A percentile compares a stretch with the other conserved stretches of the same genome.
phyloP scores from a whole-genome alignment of 2,329 filamentous ascomycete genomes.

The Neofusicoccum sp. region DNA sequence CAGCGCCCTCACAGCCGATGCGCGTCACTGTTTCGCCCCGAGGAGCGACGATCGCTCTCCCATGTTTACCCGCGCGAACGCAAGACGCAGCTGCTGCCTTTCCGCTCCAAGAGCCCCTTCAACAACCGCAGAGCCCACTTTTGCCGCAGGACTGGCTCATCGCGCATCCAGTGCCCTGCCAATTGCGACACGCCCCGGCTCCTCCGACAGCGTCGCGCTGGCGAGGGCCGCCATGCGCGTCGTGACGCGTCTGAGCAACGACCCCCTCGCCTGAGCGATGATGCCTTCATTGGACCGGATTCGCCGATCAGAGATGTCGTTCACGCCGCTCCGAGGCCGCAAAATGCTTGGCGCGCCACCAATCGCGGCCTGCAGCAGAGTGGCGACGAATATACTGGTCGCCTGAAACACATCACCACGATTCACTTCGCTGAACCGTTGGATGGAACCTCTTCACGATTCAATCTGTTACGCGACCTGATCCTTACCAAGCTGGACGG shows the following conservation, averaged over 20 bases:
- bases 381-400: background rate
- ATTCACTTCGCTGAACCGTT: background rate
- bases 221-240: background rate
- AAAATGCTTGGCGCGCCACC: background rate
- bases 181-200: too few relatives aligned
- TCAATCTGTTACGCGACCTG: conserved; percentile 1
- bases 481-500: background rate
- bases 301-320: background rate
- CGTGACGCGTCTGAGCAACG: background rate
- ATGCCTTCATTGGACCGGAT: background rate
- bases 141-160: too few relatives aligned
- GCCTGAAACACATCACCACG: background rate
- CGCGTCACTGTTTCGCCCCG: conserved; percentile 8
- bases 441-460: background rate
- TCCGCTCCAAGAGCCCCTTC: background rate
- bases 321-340: background rate
- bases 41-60: background rate
- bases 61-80: background rate
- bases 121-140: too few relatives aligned
- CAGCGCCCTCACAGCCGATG: background rate
- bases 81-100: background rate
- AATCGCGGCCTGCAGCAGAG: background rate
- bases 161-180: too few relatives aligned
- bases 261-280: background rate
- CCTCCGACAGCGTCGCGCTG: too few relatives aligned